A percentile compares a stretch with the other conserved stretches of the same genome.
These are phyloP conservation scores for Spergularia bocconei DNA, from an alignment of 148 eudicot species.

Conservation along the genomic window DNA sequence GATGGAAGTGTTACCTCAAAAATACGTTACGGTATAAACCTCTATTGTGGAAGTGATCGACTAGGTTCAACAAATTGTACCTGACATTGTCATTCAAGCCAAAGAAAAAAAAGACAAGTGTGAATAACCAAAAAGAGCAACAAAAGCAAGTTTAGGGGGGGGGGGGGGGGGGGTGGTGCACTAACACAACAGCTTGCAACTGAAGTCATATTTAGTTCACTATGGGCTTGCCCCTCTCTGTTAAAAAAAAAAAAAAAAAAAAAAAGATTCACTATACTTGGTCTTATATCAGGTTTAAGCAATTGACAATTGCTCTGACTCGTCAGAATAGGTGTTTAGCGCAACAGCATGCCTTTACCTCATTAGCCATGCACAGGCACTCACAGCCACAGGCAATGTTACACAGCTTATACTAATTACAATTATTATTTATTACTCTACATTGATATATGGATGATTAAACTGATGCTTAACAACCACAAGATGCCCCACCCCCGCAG, in stretches of 20 bases:
- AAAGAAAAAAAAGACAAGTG: slow-evolving; percentile 4
- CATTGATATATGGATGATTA: too few species aligned
- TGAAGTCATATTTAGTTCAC: not conserved
- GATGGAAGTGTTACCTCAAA: slow-evolving; percentile 43
- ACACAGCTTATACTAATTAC: too few species aligned
- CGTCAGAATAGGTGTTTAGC: not conserved
- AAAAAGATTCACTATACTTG: not conserved
- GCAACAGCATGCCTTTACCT: too few species aligned
- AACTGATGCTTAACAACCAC: too few species aligned
- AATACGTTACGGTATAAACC: slow-evolving; percentile 85
- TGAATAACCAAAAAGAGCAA: not conserved
- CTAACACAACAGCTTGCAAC: not conserved
- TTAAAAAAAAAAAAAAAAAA: too few species aligned
- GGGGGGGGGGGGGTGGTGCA: not conserved
- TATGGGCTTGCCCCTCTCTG: too few species aligned
- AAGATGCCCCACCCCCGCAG: too few species aligned
- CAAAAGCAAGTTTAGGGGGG: not conserved
- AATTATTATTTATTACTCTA: too few species aligned
- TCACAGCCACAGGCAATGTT: too few species aligned
- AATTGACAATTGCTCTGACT: not conserved
- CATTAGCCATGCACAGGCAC: too few species aligned
- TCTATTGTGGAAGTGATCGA: slow-evolving; percentile 76
- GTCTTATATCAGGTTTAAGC: not conserved
- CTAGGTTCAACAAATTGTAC: slow-evolving; percentile 75
- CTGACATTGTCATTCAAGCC: slow-evolving; percentile 42